A percentile compares a stretch with the other conserved stretches of the same genome.
Conservation (phyloP, 352 stramenopile species). For the Albugo candida region DNA sequence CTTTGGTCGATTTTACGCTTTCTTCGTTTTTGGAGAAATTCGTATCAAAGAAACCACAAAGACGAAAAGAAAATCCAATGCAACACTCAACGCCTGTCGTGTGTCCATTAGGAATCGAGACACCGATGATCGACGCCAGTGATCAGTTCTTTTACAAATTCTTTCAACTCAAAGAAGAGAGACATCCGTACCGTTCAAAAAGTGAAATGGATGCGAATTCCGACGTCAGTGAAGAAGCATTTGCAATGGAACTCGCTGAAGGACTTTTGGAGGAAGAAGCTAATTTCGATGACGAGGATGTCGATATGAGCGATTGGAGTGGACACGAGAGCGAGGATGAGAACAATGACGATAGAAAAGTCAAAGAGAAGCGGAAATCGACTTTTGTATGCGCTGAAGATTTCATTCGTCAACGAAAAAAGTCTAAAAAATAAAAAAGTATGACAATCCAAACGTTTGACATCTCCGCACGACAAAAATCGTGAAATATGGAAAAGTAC, state of each 20-base stretch:
- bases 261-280: slow-evolving; percentile 67
- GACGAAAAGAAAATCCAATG: slow-evolving; percentile 1
- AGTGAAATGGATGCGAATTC: slow-evolving; percentile 36
- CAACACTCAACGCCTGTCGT: too few relatives aligned
- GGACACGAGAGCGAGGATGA: slow-evolving; percentile 15
- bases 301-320: slow-evolving; percentile 48
- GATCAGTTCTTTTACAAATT: slow-evolving; percentile 91
- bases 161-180: slow-evolving; percentile 67
- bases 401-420: too few relatives aligned
- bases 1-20: slow-evolving; percentile 93
- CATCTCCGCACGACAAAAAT: too few relatives aligned
- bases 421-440: too few relatives aligned
- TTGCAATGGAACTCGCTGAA: slow-evolving; percentile 75
- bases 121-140: slow-evolving; percentile 23
- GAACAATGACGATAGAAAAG: slow-evolving; percentile 6
- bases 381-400: slow-evolving; percentile 17
- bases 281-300: slow-evolving; percentile 55
- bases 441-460: too few relatives aligned
- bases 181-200: slow-evolving; percentile 24
- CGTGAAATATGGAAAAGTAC: too few relatives aligned
- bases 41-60: slow-evolving; percentile 92
- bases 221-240: slow-evolving; percentile 51
- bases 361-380: neutral
- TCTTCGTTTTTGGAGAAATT: slow-evolving; percentile 97
- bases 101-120: neutral